A percentile compares a stretch with the other conserved stretches of the same genome.
These are phyloP conservation scores for Penstemon davidsonii DNA, from an alignment of 257 asterid species.

Conservation along the genomic window DNA sequence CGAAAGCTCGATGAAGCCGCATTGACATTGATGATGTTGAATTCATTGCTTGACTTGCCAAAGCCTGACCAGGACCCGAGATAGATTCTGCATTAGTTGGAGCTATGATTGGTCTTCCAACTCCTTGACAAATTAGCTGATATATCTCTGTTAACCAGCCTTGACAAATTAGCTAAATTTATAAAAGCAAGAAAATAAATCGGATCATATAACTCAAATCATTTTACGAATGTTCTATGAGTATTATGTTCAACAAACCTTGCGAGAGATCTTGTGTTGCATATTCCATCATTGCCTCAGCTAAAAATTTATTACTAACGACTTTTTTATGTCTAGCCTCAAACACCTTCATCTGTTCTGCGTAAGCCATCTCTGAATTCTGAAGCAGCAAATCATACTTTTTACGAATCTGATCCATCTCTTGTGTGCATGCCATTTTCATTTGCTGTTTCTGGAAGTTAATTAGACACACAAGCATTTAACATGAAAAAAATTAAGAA, in stretches of 20 bases:
- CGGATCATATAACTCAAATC: background rate
- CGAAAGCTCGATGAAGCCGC: conserved; percentile 16
- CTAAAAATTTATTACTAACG: conserved; percentile 37
- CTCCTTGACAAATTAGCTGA: conserved; percentile 13
- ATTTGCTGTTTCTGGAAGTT: conserved; percentile 43
- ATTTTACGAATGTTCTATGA: background rate
- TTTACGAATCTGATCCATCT: conserved; percentile 36
- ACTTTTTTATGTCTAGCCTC: conserved; percentile 30
- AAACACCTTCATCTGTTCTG: conserved; percentile 22
- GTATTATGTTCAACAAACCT: conserved; percentile 23
- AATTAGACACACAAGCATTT: conserved; percentile 4
- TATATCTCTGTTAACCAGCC: conserved; percentile 18
- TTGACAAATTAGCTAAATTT: background rate
- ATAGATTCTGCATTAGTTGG: background rate
- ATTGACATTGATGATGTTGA: background rate
- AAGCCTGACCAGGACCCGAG: conserved; percentile 9
- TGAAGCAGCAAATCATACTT: conserved; percentile 34
- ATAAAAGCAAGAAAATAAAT: background rate
- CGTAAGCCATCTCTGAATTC: conserved; percentile 26
- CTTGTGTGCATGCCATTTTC: conserved; percentile 38
- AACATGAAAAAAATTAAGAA: conserved; percentile 11
- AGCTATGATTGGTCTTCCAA: conserved; percentile 12
- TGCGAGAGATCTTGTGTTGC: conserved; percentile 26
- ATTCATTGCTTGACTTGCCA: background rate
- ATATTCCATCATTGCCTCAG: conserved; percentile 36